Evolutionary conservation across 805 yeast species (phyloP).

Genomic region (Ogataea neopini): DNA sequence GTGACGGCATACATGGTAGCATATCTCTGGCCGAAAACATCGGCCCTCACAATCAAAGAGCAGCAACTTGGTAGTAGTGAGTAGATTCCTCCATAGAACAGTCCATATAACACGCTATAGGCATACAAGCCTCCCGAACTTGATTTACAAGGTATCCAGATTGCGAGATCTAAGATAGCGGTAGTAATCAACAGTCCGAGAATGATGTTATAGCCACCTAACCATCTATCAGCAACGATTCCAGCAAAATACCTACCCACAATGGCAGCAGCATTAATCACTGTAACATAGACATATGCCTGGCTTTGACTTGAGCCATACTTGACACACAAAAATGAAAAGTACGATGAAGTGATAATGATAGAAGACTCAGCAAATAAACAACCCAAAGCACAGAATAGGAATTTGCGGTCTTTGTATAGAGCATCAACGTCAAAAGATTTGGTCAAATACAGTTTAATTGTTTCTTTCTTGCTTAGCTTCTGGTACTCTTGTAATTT

Average conservation of each 20-base stretch:
- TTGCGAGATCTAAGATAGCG: constrained; percentile 44
- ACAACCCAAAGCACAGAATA: constrained; percentile 44
- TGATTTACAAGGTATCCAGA: constrained; percentile 65
- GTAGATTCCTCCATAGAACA: constrained; percentile 57
- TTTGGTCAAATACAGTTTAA: constrained; percentile 13
- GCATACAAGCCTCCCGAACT: constrained; percentile 42
- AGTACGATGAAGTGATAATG: constrained; percentile 45
- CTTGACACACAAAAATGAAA: constrained; percentile 50
- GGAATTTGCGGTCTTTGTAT: constrained; percentile 41
- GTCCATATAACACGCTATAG: constrained; percentile 53
- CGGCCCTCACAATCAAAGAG: constrained; percentile 53
- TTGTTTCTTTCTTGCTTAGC: constrained; percentile 8
- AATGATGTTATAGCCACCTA: constrained; percentile 55
- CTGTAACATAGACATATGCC: constrained; percentile 47
- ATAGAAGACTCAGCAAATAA: constrained; percentile 48
- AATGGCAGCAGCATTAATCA: constrained; percentile 44
- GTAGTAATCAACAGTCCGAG: constrained; percentile 33
- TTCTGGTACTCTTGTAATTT: constrained; percentile 15
- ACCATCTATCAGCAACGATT: constrained; percentile 29
- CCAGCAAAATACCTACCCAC: constrained; percentile 33
- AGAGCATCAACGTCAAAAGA: constrained; percentile 39
- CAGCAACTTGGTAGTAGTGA: constrained; percentile 63
- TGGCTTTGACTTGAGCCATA: constrained; percentile 42
- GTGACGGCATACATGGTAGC: constrained; percentile 56
- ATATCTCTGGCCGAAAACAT: constrained; percentile 62